Conservation (phyloP, 495 filamentous ascomycete species). For the Xylaria venustula region DNA sequence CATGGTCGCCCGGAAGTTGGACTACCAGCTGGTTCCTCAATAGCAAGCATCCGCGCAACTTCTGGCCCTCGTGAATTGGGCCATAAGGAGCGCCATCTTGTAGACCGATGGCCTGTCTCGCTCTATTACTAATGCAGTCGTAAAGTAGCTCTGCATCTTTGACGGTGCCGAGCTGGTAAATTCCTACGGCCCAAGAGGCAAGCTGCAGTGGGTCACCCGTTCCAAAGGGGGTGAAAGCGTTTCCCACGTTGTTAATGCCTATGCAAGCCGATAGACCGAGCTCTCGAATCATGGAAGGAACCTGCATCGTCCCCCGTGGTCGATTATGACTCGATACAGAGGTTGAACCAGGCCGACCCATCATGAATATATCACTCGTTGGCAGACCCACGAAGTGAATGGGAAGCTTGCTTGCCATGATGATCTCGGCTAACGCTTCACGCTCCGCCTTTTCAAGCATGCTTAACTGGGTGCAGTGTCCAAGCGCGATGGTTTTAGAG, state of each 20-base stretch:
- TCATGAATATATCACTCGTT: constrained; percentile 75
- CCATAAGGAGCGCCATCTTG: not conserved
- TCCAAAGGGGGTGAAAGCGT: constrained; percentile 74
- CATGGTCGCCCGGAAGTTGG: constrained; percentile 12
- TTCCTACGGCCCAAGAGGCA: constrained; percentile 61
- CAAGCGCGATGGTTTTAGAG: constrained; percentile 57
- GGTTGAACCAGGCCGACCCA: constrained; percentile 46
- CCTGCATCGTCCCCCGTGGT: constrained; percentile 59
- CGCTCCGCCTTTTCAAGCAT: constrained; percentile 53
- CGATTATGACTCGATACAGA: constrained; percentile 25
- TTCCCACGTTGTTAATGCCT: constrained; percentile 75
- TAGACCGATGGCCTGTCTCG: constrained; percentile 47
- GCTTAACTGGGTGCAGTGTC: constrained; percentile 70
- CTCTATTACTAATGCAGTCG: constrained; percentile 61
- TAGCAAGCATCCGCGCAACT: constrained; percentile 18
- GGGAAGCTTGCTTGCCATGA: constrained; percentile 48
- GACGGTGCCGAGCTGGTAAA: constrained; percentile 67
- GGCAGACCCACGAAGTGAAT: constrained; percentile 70
- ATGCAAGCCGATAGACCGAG: constrained; percentile 60
- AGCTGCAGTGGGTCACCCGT: constrained; percentile 66
- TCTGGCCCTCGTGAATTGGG: constrained; percentile 12
- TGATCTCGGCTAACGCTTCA: constrained; percentile 42
- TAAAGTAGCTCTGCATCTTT: constrained; percentile 59
- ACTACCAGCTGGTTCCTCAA: constrained; percentile 15
- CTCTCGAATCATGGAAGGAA: constrained; percentile 61